phyloP scores from a whole-genome alignment of 352 stramenopile species.

The Phytophthora meadii region DNA sequence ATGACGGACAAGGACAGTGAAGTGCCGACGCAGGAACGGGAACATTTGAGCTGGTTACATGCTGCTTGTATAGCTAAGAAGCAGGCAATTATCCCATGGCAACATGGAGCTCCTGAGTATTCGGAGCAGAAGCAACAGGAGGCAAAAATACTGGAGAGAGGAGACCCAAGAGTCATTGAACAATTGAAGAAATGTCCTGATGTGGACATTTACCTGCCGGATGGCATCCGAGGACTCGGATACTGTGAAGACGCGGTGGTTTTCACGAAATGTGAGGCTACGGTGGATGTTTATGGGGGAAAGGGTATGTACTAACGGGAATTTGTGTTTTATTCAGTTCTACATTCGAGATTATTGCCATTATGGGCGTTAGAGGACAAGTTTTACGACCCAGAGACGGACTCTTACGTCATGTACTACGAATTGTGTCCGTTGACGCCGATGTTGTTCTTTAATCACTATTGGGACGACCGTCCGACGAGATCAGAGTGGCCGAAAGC shows the following conservation, averaged over 20 bases:
- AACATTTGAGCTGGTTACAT: constrained; percentile 42
- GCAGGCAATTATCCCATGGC: constrained; percentile 41
- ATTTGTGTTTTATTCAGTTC: constrained; percentile 17
- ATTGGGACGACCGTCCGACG: constrained; percentile 40
- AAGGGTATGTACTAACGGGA: neutral
- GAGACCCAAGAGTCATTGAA: constrained; percentile 35
- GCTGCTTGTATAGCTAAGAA: constrained; percentile 26
- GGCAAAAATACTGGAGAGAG: constrained; percentile 26
- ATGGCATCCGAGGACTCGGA: constrained; percentile 38
- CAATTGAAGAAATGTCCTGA: constrained; percentile 46
- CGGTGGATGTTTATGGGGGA: neutral
- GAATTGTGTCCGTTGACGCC: constrained; percentile 54
- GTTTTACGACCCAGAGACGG: constrained; percentile 30
- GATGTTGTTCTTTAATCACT: constrained; percentile 62
- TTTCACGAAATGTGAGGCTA: constrained; percentile 48
- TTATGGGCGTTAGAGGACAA: constrained; percentile 37
- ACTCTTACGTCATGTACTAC: constrained; percentile 47
- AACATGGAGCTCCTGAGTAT: constrained; percentile 28
- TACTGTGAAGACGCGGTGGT: constrained; percentile 60
- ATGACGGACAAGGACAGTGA: constrained; percentile 34
- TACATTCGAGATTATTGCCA: constrained; percentile 43
- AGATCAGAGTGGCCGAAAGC: constrained; percentile 21
- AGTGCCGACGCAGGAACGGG: constrained; percentile 33
- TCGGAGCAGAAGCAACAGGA: constrained; percentile 11
- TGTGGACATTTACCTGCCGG: constrained; percentile 53